phyloP scores from a whole-genome alignment of 441 rosid species.

The Populus tomentosa region DNA sequence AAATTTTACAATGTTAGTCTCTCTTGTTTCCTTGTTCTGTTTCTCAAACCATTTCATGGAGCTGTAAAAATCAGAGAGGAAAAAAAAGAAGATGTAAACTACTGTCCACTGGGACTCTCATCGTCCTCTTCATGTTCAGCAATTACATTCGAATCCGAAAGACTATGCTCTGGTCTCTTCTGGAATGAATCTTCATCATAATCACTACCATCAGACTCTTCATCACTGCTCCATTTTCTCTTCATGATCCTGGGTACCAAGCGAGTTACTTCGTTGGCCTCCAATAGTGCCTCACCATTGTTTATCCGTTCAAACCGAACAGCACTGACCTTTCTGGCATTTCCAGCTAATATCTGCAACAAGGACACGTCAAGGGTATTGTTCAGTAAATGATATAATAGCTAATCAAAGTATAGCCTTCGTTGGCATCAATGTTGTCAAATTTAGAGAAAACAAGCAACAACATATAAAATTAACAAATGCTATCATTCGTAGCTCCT shows the following conservation, averaged over 20 bases:
- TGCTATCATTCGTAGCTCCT: neutral
- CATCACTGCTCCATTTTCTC: conserved; percentile 74
- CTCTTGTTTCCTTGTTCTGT: conserved; percentile 17
- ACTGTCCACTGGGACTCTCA: conserved; percentile 27
- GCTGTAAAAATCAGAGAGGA: conserved; percentile 19
- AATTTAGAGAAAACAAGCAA: neutral
- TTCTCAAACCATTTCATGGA: conserved; percentile 23
- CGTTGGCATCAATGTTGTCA: neutral
- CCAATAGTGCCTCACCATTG: conserved; percentile 43
- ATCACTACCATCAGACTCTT: conserved; percentile 33
- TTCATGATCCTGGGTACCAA: conserved; percentile 72
- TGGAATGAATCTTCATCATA: conserved; percentile 38
- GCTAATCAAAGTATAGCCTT: neutral
- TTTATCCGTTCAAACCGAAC: conserved; percentile 77
- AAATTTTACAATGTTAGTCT: conserved; percentile 25
- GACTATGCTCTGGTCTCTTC: conserved; percentile 34
- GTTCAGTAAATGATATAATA: conserved; percentile 9
- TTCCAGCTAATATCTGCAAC: conserved; percentile 85
- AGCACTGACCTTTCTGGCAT: conserved; percentile 95
- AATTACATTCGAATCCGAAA: conserved; percentile 41
- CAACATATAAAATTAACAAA: neutral
- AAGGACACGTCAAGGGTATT: conserved; percentile 1
- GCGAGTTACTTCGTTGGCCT: conserved; percentile 66
- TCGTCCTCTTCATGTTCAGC: conserved; percentile 44
- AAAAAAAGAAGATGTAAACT: conserved; percentile 10